Evolutionary conservation across 2,329 filamentous ascomycete genomes (phyloP), one percentile per base, ranked within the genome.

Genomic region (Tetracladium maxilliforme): DNA sequence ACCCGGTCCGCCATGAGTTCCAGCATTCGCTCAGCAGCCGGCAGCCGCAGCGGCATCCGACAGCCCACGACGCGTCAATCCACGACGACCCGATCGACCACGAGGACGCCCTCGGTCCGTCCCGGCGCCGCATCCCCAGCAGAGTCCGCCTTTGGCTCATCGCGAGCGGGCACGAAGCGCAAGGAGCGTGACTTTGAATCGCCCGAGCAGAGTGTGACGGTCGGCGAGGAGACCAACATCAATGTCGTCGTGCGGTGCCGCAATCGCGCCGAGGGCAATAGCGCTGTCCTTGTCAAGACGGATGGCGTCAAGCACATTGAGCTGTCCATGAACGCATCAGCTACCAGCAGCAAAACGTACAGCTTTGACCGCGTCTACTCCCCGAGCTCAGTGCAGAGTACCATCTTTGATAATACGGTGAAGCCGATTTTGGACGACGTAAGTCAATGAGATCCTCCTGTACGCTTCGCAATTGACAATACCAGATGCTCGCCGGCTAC

Each of bases 291-390:
- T 2, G 72, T 98, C 7, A 73, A 67, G 14, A 87, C 86, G 4
- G 80, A 90, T 38, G 84, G 82, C n/a, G 73, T 83, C 32, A 87
- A 81, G 51, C 68, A 64, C 19, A 71, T 98, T 14, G 78, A 92
- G 37, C 53, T 98, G 23, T 86, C 77, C 4, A 93, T 95, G 82
- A 90, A 87, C 2, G 76, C 86, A 1, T 92, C 76, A 49, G 80
- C 90, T 17, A 55, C 95, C 29, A 92, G 77, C 58, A 93, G 98
- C 55, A 95, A 95, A 56, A 80, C 82, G 0, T 98, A 98, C 48
- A 75, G 79, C 35, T 98, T 98, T 47, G 90, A 98, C 52, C 90
- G 87, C 45, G 90, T 95, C 36, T 98, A 93, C 43, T 94, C 90
- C 2, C 80, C 80, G 1, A 90, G 87, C 1, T 87, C 90, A 2